These are phyloP conservation scores for Gelatoporia subvermispora DNA, from an alignment of 768 basidiomycete species.

Conservation along the genomic window DNA sequence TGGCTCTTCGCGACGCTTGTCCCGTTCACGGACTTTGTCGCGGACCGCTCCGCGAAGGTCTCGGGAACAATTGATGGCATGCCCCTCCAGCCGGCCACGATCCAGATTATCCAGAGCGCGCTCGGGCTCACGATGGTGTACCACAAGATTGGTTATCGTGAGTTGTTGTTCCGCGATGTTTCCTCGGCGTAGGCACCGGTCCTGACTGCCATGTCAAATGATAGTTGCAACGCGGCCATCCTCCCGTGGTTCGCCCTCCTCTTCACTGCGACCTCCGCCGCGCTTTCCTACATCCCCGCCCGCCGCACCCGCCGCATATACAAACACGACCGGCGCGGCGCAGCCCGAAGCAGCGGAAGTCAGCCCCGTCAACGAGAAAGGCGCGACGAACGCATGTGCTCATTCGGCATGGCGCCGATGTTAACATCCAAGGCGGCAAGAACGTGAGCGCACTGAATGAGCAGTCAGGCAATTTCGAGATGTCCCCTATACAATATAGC, in stretches of 20 bases:
- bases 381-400: no score
- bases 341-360: no score
- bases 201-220: no score
- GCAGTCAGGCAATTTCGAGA: no score
- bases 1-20: conserved; percentile 49
- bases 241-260: conserved; percentile 49
- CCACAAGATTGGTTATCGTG: conserved; percentile 41
- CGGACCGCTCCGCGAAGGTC: conserved; percentile 40
- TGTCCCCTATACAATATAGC: no score
- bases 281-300: conserved; percentile 30
- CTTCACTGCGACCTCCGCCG: conserved; percentile 33
- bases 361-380: no score
- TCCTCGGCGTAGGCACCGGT: no score
- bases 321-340: no score
- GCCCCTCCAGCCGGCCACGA: conserved; percentile 29
- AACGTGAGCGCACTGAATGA: no score
- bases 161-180: no score
- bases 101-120: conserved; percentile 32
- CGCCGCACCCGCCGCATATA: not conserved
- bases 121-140: conserved; percentile 41
- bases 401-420: no score
- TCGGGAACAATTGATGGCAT: conserved; percentile 35
- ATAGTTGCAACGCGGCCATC: conserved; percentile 46
- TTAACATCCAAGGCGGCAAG: no score
- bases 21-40: conserved; percentile 43